Percentiles rank a stretch among this genome's conserved stretches.
These are phyloP conservation scores for Sarocladium kiliense DNA, from an alignment of 2,329 filamentous ascomycete genomes.

Conservation along the genomic window DNA sequence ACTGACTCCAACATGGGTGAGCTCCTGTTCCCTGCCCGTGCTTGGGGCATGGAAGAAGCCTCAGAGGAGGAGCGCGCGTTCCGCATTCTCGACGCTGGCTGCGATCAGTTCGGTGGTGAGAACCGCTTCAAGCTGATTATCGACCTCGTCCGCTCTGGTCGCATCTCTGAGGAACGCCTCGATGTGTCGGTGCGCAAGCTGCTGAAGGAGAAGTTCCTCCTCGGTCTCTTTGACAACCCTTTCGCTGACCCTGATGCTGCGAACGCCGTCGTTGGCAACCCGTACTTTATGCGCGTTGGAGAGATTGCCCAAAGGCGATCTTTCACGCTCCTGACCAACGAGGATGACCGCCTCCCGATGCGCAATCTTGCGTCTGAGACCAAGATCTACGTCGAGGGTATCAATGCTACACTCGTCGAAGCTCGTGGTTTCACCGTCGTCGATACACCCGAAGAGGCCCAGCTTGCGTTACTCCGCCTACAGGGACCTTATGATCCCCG, in stretches of 20 bases:
- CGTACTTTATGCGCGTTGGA: constrained; percentile 30
- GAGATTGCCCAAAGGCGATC: constrained; percentile 21
- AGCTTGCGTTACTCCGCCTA: constrained; percentile 34
- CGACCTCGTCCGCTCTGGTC: constrained; percentile 35
- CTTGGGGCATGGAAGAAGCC: constrained; percentile 44
- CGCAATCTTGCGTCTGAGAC: constrained; percentile 7
- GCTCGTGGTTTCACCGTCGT: constrained; percentile 23
- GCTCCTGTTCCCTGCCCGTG: constrained; percentile 40
- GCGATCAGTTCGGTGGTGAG: constrained; percentile 49
- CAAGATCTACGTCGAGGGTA: constrained; percentile 17
- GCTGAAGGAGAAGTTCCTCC: constrained; percentile 43
- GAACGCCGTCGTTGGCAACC: constrained; percentile 34
- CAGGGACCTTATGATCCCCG: constrained; percentile 28
- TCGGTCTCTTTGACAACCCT: constrained; percentile 47
- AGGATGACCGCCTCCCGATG: constrained; percentile 16
- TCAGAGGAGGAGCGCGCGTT: constrained; percentile 34
- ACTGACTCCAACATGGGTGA: constrained; percentile 37
- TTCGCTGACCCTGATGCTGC: constrained; percentile 41
- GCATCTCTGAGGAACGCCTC: constrained; percentile 36
- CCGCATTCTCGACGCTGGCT: constrained; percentile 43
- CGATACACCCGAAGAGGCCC: constrained; percentile 29
- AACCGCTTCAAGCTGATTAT: constrained; percentile 41
- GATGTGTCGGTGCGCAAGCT: constrained; percentile 40
- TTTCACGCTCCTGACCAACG: constrained; percentile 21
- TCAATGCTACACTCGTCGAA: constrained; percentile 15